Conservation (phyloP, 768 basidiomycete genomes). For the Naganishia kalamii region DNA sequence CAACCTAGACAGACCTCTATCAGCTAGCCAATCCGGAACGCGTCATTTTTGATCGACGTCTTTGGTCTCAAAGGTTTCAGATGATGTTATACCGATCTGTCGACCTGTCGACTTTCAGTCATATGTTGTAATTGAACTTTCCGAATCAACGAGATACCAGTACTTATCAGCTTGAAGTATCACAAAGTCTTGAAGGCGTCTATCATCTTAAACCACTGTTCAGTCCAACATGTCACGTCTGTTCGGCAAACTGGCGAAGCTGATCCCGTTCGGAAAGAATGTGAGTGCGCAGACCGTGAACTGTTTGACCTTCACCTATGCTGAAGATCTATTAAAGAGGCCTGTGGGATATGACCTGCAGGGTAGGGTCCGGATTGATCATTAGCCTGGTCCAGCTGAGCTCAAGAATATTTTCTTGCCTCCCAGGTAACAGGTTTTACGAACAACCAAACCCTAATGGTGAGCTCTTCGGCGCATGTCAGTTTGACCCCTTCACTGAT, state of each 20-base stretch:
- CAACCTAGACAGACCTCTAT: no score
- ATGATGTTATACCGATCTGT: no score
- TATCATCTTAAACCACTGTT: not conserved
- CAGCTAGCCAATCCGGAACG: no score
- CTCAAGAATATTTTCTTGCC: not conserved
- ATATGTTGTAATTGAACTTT: no score
- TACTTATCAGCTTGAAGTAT: no score
- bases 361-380: not conserved
- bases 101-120: no score
- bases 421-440: slow-evolving; percentile 18
- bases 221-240: slow-evolving; percentile 9
- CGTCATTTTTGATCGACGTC: no score
- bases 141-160: no score
- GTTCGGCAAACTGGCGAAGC: slow-evolving; percentile 14
- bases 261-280: slow-evolving; percentile 16
- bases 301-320: not conserved
- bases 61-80: no score
- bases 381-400: not conserved
- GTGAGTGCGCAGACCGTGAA: not conserved
- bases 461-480: not conserved
- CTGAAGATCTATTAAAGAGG: not conserved
- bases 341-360: slow-evolving; percentile 20
- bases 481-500: no score
- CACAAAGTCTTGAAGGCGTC: no score
- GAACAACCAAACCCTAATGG: slow-evolving; percentile 19